Percentiles rank a stretch among this genome's conserved stretches.
Conservation (phyloP, 1,284 basidiomycete genomes). For the Ustilago shanxiensis region DNA sequence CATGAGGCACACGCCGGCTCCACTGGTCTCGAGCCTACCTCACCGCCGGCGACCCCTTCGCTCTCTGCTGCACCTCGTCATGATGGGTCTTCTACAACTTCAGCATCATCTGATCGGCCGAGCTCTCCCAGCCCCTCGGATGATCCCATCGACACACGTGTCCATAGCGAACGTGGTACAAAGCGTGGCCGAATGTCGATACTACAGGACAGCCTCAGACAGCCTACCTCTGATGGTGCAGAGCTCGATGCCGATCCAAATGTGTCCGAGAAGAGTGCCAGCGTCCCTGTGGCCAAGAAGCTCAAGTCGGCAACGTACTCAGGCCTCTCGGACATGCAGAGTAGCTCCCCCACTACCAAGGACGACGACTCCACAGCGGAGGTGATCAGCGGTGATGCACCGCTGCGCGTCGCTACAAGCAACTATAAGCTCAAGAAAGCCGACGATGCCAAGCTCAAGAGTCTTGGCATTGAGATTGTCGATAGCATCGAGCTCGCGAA, state of each 20-base stretch:
- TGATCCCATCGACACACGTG: neutral
- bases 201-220: conserved; percentile 25
- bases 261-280: neutral
- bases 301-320: neutral
- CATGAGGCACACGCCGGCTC: conserved; percentile 4
- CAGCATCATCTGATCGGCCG: conserved; percentile 26
- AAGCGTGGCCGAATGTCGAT: conserved; percentile 26
- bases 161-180: conserved; percentile 16
- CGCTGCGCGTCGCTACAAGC: conserved; percentile 29
- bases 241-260: conserved; percentile 4
- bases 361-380: conserved; percentile 1
- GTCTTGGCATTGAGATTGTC: conserved; percentile 31
- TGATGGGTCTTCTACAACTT: conserved; percentile 20
- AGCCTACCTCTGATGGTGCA: conserved; percentile 7
- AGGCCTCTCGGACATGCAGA: neutral
- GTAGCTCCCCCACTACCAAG: neutral
- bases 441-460: conserved; percentile 33
- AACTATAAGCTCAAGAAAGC: conserved; percentile 42
- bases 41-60: conserved; percentile 25
- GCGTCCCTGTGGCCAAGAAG: conserved; percentile 5
- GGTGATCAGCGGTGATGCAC: neutral
- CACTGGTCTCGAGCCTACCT: conserved; percentile 8
- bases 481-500: conserved; percentile 46
- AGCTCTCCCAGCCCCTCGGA: conserved; percentile 23
- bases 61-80: conserved; percentile 8